Evolutionary conservation across 2,329 filamentous ascomycete genomes (phyloP), one percentile per base, ranked within the genome.

Genomic region (Trichophyton equinum): DNA sequence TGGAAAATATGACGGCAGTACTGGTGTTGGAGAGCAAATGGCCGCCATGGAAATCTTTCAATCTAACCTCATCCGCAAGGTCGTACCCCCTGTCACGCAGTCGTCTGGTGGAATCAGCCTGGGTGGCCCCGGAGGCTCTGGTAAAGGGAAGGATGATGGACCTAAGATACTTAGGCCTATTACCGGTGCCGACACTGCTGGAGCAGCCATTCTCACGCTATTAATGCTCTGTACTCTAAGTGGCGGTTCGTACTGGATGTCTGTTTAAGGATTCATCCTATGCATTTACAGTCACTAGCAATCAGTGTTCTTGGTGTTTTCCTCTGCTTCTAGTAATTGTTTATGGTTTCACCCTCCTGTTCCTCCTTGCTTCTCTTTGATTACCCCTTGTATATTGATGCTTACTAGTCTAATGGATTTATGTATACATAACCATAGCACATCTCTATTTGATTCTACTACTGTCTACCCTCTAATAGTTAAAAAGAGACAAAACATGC

Each of bases 11-110:
- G 82, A 85, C 64, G 79, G 80, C 49, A 80, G 76, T 62, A 78
- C 75, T 11, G 86, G 86, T 60, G 84, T 89, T 7, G 82, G 86
- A 47, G 78, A 86, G 70, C 83, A 88, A 76, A 86, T 89, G 80
- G 85, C 81, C 66, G 85, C 83, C 0, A 75, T 88, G 27, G 79
- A 82, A 27, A 80, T 85, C 11, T 74, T 89, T 65, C 83, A 83
- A 71, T 84, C 84, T 61, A 81, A 79, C 49, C 75, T 87, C 9
- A 72, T 83, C 46, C 70, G 75, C 47, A 69, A 71, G n/a, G 73
- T 74, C 1, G 70, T 73, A 22, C 72, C 72, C 0, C 80, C 83
- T 0, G 74, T 80, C 13, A 85, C 83, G 0, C 75, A 76, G 0
- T 69, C 74, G 2, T 81, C 78, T 1, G 85, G 85, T 38, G 86